phyloP scores from a whole-genome alignment of 225 moss, liverwort and hornwort species.

The Lunularia cruciata region DNA sequence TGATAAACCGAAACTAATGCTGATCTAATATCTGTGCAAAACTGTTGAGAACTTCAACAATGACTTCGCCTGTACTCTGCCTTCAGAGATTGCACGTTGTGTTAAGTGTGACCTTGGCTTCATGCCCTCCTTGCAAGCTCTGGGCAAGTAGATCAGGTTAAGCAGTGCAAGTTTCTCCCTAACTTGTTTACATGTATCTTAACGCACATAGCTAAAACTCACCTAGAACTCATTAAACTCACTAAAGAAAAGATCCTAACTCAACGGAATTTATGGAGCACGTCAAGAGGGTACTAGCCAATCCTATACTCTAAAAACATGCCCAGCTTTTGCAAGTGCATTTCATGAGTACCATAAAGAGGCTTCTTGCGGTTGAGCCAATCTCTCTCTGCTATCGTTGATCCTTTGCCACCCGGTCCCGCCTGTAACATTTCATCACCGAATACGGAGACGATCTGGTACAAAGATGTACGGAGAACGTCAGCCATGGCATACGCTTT shows the following conservation, averaged over 20 bases:
- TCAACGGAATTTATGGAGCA: not conserved
- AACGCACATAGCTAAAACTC: not conserved
- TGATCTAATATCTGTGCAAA: constrained; percentile 10
- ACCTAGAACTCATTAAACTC: not conserved
- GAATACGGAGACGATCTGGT: constrained; percentile 75
- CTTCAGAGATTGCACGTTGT: not conserved
- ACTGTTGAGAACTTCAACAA: not conserved
- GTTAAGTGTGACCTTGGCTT: too few relatives aligned
- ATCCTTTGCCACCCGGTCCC: constrained; percentile 47
- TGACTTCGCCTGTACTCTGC: constrained; percentile 7
- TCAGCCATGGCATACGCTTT: constrained; percentile 81
- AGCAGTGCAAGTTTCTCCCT: not conserved
- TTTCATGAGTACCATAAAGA: constrained; percentile 67
- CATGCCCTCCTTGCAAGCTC: not conserved
- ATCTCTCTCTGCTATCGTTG: constrained; percentile 58
- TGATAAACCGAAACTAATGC: constrained; percentile 5
- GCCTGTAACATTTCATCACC: constrained; percentile 69
- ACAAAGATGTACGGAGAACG: constrained; percentile 69
- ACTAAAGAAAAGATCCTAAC: not conserved
- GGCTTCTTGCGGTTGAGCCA: constrained; percentile 66
- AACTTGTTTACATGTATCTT: not conserved
- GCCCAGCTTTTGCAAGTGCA: constrained; percentile 68
- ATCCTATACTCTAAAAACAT: constrained; percentile 62
- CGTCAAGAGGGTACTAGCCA: constrained; percentile 11
- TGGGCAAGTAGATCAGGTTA: not conserved